Base-by-base conservation (phyloP, 2,329 filamentous ascomycete species). In the Orbilia javanica region DNA sequence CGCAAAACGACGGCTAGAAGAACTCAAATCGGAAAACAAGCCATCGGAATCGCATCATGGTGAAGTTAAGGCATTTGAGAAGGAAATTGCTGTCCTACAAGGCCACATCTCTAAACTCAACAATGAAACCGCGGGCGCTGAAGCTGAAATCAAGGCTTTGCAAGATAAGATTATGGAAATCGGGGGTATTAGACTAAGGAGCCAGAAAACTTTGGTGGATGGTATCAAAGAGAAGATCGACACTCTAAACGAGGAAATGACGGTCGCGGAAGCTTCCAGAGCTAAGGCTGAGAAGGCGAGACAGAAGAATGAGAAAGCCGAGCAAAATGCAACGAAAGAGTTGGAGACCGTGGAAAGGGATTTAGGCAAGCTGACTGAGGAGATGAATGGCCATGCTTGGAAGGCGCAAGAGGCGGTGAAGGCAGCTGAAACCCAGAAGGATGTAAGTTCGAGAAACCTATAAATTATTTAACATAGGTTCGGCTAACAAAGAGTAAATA, bases 131-230 rank as follows among this genome's bases (percentile, higher is more conserved):
- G 89, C 92, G 0, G 96, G 91, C 53, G 90, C 97, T 7, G 96
- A 99, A 83, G 90, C 91, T 27, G 96, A 98, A 84, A 98, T 99
- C 85, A 95, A 97, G 85, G 88, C 88, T 20, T 87, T 99, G 0
- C 95, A 99, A 83, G 91, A 96, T 87, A 97, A 94, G 87, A 99
- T 99, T 82, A 98, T 99, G 96, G 92, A 97, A 84, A 91, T 97
- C 79, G 96, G 96, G 82, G 96, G 96, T 84, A 94, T 98, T 82
- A 94, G 93, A 85, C 89, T 99, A 18, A 91, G 96, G 69, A 89
- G 91, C 18, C 95, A 99, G 83, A 94, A 96, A 81, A 90, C 93
- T 79, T 96, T 92, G 86, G 94, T 99, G 36, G 95, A 98, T 83
- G 89, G 90, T 5, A 86, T 96, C 80, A 97, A 96, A 83, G 92